A percentile compares a stretch with the other conserved stretches of the same genome.
Evolutionary conservation across 768 basidiomycete genomes (phyloP).

Genomic region (Lyophyllum decastes): DNA sequence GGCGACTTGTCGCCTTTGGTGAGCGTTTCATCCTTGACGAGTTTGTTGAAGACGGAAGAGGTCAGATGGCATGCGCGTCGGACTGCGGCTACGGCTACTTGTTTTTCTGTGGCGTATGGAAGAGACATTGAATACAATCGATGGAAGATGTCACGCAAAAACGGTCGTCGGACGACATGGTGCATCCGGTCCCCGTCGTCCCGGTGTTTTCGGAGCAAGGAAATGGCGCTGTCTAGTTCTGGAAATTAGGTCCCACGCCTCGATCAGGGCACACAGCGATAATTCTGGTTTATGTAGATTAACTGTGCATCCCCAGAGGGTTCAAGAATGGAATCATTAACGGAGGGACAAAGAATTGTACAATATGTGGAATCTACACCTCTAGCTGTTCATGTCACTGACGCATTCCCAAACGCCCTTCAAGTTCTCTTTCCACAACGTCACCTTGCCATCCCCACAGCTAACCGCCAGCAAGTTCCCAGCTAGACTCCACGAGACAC

Average conservation of each 20-base stretch:
- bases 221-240: background rate
- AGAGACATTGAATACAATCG: conserved; percentile 48
- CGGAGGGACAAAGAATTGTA: background rate
- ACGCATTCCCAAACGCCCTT: conserved; percentile 97
- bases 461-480: conserved; percentile 96
- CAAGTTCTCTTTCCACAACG: conserved; percentile 97
- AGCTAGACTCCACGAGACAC: conserved; percentile 97
- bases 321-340: background rate
- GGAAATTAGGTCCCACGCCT: background rate
- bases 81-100: conserved; percentile 85
- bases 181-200: conserved; percentile 7
- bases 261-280: too few species aligned
- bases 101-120: conserved; percentile 66
- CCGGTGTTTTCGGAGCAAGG: conserved; percentile 1
- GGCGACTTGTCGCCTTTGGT: conserved; percentile 92
- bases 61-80: conserved; percentile 85
- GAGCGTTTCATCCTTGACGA: conserved; percentile 84
- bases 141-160: conserved; percentile 16
- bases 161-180: conserved; percentile 11
- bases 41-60: conserved; percentile 80
- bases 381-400: conserved; percentile 86
- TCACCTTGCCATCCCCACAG: conserved; percentile 97
- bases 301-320: too few species aligned
- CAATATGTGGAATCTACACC: conserved; percentile 1
- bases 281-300: too few species aligned